Evolutionary conservation across 1,139 yeast species (phyloP).

Genomic region (Blastobotrys illinoisensis): DNA sequence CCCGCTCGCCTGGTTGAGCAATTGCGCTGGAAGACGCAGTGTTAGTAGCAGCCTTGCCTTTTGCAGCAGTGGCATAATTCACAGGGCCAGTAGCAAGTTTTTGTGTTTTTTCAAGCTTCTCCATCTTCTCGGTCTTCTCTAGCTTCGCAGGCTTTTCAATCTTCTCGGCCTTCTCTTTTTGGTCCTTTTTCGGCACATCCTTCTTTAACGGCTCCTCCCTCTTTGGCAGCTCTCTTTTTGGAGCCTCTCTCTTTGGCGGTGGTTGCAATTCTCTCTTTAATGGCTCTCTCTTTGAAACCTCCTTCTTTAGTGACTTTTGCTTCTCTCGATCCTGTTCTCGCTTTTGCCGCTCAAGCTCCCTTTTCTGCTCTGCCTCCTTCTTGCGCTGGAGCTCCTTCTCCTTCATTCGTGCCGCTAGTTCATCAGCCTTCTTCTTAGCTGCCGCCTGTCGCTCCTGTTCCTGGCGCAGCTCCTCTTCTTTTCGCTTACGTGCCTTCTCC

Average conservation of each 20-base stretch:
- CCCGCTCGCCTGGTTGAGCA: not conserved
- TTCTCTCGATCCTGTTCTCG: conserved; percentile 9
- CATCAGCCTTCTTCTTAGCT: conserved; percentile 27
- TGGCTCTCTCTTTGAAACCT: conserved; percentile 25
- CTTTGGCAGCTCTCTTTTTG: conserved; percentile 30
- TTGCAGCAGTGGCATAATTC: not conserved
- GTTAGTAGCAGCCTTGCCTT: not conserved
- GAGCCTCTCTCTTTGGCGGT: conserved; percentile 23
- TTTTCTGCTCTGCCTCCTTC: conserved; percentile 33
- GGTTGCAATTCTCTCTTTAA: conserved; percentile 38
- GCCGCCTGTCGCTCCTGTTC: conserved; percentile 29
- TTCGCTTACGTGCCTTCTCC: conserved; percentile 32
- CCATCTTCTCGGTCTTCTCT: conserved; percentile 9
- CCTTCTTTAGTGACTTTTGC: conserved; percentile 22
- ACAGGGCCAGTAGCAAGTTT: not conserved
- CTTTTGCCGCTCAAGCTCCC: conserved; percentile 6
- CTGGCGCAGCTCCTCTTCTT: conserved; percentile 31
- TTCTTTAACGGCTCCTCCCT: conserved; percentile 27
- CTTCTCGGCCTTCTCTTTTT: conserved; percentile 21
- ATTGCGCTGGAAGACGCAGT: not conserved
- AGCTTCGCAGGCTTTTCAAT: conserved; percentile 31
- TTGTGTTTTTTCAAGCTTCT: not conserved
- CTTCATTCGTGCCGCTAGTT: conserved; percentile 26
- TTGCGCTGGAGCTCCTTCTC: conserved; percentile 37
- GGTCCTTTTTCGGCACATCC: conserved; percentile 16